Base-by-base conservation (phyloP, 768 basidiomycete genomes). In the Dentipellis sp. region DNA sequence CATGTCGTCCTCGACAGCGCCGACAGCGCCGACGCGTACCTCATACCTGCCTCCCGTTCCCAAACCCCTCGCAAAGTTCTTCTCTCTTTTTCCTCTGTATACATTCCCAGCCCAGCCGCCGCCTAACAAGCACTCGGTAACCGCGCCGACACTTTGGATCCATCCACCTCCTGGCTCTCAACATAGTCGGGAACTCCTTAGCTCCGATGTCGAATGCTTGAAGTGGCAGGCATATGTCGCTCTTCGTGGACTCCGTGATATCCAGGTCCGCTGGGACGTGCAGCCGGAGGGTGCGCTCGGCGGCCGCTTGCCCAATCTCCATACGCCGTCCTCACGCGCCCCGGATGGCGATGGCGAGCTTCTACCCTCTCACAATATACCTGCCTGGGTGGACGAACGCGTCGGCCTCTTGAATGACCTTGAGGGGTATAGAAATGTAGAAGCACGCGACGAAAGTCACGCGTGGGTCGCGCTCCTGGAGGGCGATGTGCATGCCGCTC, bases 151-250 rank as follows among this genome's bases (percentile, higher is more conserved):
- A 0, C 76, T 92, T 47, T 90, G 88, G 85, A 80, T 91, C 21
- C 74, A 73, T 14, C 78, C 81, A 19, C 84, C 82, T 2, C 21
- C 10, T 19, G 21, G 38, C 11, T 35, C 53, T 17, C 37, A 34
- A 1, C 46, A 38, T 36, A 57, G 38, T 62, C 66, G 52, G 45
- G 61, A 63, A 51, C 62, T 71, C 2, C 78, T 92, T 58, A 89
- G 87, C 69, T 68, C 75, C 53, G 90, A 92, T 69, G 83, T 91
- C 62, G 88, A 91, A 62, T 92, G 90, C 67, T 79, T 93, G 65
- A 91, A 90, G 70, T 92, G 90, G 90, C 91, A 93, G 68, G 88
- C 91, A 0, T 91, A 86, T 62, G 74, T 88, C 50, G 84, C 84
- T 22, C 80, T 86, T 50, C 83, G 86, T 56, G 82, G 80, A 8